Conservation (phyloP, 116 monocot genomes). For the Trichopus zeylanicus region DNA sequence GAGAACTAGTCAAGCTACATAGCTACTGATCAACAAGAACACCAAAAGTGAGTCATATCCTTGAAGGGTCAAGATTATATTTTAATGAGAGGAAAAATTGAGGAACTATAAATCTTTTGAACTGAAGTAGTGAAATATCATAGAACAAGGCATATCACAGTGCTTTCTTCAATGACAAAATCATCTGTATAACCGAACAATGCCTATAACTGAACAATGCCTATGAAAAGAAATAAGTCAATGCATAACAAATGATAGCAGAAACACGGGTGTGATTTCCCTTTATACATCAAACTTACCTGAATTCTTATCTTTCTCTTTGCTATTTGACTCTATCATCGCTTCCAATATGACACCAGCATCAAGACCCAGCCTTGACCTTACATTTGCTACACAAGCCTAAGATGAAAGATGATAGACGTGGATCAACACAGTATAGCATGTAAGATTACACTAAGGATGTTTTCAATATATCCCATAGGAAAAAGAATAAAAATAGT, state of each 20-base stretch:
- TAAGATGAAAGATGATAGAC: constrained; percentile 7
- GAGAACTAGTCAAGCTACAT: not conserved
- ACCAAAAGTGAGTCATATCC: no score
- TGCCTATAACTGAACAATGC: no score
- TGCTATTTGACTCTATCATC: constrained; percentile 50
- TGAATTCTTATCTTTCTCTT: constrained; percentile 23
- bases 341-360: constrained; percentile 71
- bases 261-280: not conserved
- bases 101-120: no score
- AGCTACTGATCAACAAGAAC: not conserved
- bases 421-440: not conserved
- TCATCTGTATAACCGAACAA: not conserved
- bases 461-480: no score
- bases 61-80: no score
- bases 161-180: not conserved
- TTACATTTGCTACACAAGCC: constrained; percentile 41
- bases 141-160: no score
- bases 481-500: no score
- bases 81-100: no score
- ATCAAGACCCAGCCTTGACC: constrained; percentile 37
- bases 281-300: constrained; percentile 24
- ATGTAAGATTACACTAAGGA: not conserved
- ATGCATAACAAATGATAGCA: not conserved
- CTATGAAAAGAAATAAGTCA: not conserved
- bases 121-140: no score